Evolutionary conservation across 2,329 filamentous ascomycete species (phyloP).

Genomic region (Ceratocystis cacaofunesta): DNA sequence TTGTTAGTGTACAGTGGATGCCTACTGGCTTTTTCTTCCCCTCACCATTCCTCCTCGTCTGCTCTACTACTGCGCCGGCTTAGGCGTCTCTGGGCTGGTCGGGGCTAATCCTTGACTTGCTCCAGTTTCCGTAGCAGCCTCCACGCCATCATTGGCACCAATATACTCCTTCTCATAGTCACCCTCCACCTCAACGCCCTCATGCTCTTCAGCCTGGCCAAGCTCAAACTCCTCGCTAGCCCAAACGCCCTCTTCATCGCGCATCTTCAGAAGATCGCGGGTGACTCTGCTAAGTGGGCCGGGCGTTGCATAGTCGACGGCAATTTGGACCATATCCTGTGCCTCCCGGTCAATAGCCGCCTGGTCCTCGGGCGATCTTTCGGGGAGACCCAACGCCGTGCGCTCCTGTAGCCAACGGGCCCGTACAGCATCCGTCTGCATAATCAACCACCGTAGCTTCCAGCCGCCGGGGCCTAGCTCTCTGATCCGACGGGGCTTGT

Average conservation of each 20-base stretch:
- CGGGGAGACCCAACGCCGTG: constrained; percentile 44
- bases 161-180: constrained; percentile 26
- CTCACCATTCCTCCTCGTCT: not conserved
- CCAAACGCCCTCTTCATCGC: constrained; percentile 20
- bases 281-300: constrained; percentile 27
- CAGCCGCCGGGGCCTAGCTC: constrained; percentile 83
- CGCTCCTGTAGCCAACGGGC: constrained; percentile 52
- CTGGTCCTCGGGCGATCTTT: constrained; percentile 25
- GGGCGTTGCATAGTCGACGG: constrained; percentile 30
- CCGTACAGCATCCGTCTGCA: constrained; percentile 58
- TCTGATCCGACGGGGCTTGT: constrained; percentile 61
- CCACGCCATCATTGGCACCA: constrained; percentile 24
- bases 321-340: constrained; percentile 28
- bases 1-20: constrained; percentile 7
- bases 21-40: not conserved
- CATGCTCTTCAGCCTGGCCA: constrained; percentile 27
- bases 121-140: not conserved
- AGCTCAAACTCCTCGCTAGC: constrained; percentile 32
- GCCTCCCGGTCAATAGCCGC: constrained; percentile 24
- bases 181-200: constrained; percentile 25
- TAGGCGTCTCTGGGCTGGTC: not conserved
- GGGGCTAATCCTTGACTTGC: not conserved
- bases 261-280: constrained; percentile 28
- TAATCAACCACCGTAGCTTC: constrained; percentile 76
- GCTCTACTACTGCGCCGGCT: not conserved